A percentile compares a stretch with the other conserved stretches of the same genome.
Conservation (phyloP, 306 rosid species). For the Rosa lucieae region DNA sequence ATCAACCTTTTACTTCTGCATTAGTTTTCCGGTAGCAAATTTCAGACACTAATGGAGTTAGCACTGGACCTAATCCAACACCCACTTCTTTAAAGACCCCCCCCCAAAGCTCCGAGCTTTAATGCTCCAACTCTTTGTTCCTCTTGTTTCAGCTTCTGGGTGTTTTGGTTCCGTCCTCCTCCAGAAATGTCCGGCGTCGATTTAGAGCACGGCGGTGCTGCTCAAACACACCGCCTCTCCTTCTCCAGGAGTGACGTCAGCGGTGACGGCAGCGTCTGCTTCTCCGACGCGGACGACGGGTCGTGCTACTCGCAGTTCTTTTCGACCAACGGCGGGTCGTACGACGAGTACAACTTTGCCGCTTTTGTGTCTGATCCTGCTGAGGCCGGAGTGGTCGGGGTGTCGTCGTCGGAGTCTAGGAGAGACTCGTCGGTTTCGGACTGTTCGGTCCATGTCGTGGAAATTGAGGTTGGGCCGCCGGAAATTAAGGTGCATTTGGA, state of each 20-base stretch:
- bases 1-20: slow-evolving; percentile 1
- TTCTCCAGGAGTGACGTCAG: slow-evolving; percentile 59
- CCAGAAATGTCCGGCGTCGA: slow-evolving; percentile 60
- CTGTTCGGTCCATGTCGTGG: slow-evolving; percentile 62
- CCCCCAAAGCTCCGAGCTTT: background rate
- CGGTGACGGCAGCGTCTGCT: slow-evolving; percentile 59
- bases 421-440: slow-evolving; percentile 74
- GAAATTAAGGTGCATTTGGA: slow-evolving; percentile 83
- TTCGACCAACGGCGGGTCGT: slow-evolving; percentile 85
- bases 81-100: slow-evolving; percentile 37
- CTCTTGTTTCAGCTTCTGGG: slow-evolving; percentile 30
- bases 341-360: slow-evolving; percentile 69
- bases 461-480: slow-evolving; percentile 52
- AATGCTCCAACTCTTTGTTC: slow-evolving; percentile 6
- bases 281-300: slow-evolving; percentile 89
- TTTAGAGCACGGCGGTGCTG: slow-evolving; percentile 55
- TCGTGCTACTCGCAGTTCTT: slow-evolving; percentile 84
- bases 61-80: slow-evolving; percentile 52
- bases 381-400: slow-evolving; percentile 48
- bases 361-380: slow-evolving; percentile 56
- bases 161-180: slow-evolving; percentile 36
- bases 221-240: slow-evolving; percentile 33
- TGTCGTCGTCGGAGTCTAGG: slow-evolving; percentile 35
- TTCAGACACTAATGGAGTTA: slow-evolving; percentile 44
- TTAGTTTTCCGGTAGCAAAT: slow-evolving; percentile 10